Conservation (phyloP, 1,284 basidiomycete species). For the Athelia psychrophila region DNA sequence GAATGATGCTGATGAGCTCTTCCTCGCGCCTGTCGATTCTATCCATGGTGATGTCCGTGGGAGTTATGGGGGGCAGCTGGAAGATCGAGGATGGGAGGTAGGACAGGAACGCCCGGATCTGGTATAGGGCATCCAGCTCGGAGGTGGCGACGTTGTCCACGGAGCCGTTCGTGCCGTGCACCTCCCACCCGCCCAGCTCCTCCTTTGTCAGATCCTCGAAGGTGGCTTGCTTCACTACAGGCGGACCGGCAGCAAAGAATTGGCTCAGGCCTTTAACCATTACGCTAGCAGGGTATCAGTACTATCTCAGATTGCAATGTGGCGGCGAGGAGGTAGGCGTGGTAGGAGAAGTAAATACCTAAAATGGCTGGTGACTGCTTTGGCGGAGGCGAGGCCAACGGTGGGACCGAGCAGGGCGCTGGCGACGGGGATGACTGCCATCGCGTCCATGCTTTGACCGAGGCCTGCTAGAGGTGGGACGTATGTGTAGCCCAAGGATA, state of each 20-base stretch:
- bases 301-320: too few relatives aligned
- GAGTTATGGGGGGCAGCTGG: slow-evolving; percentile 31
- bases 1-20: slow-evolving; percentile 35
- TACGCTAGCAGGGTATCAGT: slow-evolving; percentile 26
- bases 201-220: slow-evolving; percentile 41
- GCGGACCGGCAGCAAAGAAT: slow-evolving; percentile 40
- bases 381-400: slow-evolving; percentile 39
- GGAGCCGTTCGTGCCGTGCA: slow-evolving; percentile 37
- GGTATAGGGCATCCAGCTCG: slow-evolving; percentile 35
- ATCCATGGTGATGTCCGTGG: slow-evolving; percentile 18
- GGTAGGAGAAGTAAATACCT: slow-evolving; percentile 9
- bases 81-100: slow-evolving; percentile 40
- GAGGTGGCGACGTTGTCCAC: slow-evolving; percentile 38
- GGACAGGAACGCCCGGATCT: slow-evolving; percentile 35
- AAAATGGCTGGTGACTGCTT: slow-evolving; percentile 37
- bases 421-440: slow-evolving; percentile 35
- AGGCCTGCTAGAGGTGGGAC: slow-evolving; percentile 37
- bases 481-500: slow-evolving; percentile 37
- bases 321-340: not conserved
- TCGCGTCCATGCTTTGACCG: slow-evolving; percentile 37
- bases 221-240: slow-evolving; percentile 38
- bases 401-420: slow-evolving; percentile 42
- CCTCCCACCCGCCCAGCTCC: slow-evolving; percentile 38
- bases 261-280: slow-evolving; percentile 35
- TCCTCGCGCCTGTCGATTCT: slow-evolving; percentile 28